Evolutionary conservation across 1,284 basidiomycete species (phyloP).

Genomic region (Ustilago vetiveriae): DNA sequence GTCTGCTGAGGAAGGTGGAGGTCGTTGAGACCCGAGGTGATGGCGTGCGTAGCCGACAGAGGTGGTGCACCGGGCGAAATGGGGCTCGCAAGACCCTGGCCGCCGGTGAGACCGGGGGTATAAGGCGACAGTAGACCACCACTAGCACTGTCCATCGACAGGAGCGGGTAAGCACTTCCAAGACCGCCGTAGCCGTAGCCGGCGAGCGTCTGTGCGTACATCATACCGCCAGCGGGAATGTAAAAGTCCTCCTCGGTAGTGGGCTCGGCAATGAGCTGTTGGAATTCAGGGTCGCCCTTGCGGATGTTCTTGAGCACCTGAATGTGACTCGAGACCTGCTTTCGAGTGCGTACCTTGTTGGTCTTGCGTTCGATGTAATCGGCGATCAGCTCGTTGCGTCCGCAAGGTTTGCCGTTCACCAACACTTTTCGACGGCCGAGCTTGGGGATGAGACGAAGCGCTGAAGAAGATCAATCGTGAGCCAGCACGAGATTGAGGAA

Average conservation of each 20-base stretch:
- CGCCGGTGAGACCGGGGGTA: constrained; percentile 37
- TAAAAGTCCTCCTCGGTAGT: constrained; percentile 65
- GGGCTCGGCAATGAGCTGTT: constrained; percentile 66
- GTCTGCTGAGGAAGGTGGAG: constrained; percentile 51
- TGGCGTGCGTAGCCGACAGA: constrained; percentile 51
- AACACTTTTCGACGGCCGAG: constrained; percentile 70
- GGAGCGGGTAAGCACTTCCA: constrained; percentile 49
- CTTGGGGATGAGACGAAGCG: constrained; percentile 68
- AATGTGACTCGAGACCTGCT: constrained; percentile 67
- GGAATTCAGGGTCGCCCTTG: constrained; percentile 66
- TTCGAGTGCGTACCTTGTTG: constrained; percentile 64
- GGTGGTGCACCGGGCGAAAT: constrained; percentile 49
- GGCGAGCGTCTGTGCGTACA: constrained; percentile 65
- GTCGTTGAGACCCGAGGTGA: constrained; percentile 59
- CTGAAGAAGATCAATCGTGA: constrained; percentile 47
- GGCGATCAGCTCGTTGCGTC: constrained; percentile 71
- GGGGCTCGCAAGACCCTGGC: constrained; percentile 40
- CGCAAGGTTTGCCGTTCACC: constrained; percentile 70
- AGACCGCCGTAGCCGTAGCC: constrained; percentile 64
- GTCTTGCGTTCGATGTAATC: constrained; percentile 70
- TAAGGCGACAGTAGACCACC: constrained; percentile 58
- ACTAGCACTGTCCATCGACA: constrained; percentile 37
- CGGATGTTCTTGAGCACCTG: constrained; percentile 67
- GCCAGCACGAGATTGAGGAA: constrained; percentile 11
- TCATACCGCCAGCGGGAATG: constrained; percentile 66